Base-by-base conservation (phyloP, 208 protist species). In the Wallacemonas sp. region DNA sequence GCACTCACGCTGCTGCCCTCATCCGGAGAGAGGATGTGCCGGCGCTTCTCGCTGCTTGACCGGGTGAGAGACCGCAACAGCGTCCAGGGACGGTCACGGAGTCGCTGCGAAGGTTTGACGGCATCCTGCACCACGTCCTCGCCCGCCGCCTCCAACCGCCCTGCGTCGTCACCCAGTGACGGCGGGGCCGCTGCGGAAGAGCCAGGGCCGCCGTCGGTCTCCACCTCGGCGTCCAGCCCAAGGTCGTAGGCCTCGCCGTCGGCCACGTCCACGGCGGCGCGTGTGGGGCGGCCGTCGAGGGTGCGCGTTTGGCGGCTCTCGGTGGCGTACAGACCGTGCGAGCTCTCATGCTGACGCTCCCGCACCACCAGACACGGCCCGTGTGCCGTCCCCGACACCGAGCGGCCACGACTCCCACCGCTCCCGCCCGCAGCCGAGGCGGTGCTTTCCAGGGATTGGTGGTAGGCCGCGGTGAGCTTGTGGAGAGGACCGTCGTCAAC, bases 381-480 rank as follows among this genome's bases (percentile, higher is more conserved):
- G 22, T 4, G 9, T 9, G 42, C 42, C 17, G 22, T 4, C 42
- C 17, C 42, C 5, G 9, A 4, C 9, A 19, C 42, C 19, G 5
- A 6, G 17, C 42, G 42, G 6, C 41, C 41, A 19, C 41, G 41
- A 46, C 15, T 46, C 17, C 15, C 15, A 19, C 41, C 17, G 24
- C 10, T 19, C 41, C 19, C 15, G 41, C 6, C 41, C 22, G 19
- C 45, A 3, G 2, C 24, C 24, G 26, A 4, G 22, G 17, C 38
- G 29, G 13, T n/a, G 24, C 22, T 21, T 19, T 57, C 50, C 13
- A 57, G 50, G 3, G 50, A 57, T 26, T 32, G 50, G 32, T 57
- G 50, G 50, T 57, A 57, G 8, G 50, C 50, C 8, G 30, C 50
- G 32, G 50, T 37, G 29, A 57, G 50, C 30, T 57, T 57, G 50